phyloP scores from a whole-genome alignment of 148 eudicot genomes.

The Tetragonia tetragonoides region DNA sequence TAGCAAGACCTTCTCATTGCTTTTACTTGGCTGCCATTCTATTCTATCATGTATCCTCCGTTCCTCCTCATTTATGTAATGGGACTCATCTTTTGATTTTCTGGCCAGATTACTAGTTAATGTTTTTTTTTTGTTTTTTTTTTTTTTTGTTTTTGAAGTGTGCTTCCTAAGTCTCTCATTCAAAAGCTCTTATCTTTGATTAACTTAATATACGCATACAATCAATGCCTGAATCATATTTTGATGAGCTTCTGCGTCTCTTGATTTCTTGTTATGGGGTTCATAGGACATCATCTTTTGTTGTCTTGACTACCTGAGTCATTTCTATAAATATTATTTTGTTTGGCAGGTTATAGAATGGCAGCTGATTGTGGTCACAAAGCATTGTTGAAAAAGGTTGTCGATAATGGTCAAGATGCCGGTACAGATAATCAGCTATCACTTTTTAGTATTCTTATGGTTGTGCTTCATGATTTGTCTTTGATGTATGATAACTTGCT shows the following conservation, averaged over 20 bases:
- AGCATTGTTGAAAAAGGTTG: slow-evolving; percentile 74
- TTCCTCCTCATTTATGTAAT: background rate
- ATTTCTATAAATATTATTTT: slow-evolving; percentile 7
- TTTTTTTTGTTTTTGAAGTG: background rate
- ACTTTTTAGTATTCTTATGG: background rate
- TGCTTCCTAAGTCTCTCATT: background rate
- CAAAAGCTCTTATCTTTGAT: background rate
- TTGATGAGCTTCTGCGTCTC: background rate
- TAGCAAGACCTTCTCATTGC: background rate
- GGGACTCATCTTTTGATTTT: background rate
- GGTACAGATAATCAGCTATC: slow-evolving; percentile 40
- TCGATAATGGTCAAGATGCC: slow-evolving; percentile 79
- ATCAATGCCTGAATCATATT: background rate
- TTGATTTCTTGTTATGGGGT: background rate
- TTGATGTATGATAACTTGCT: slow-evolving; percentile 11
- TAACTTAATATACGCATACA: background rate
- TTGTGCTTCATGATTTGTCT: slow-evolving; percentile 8
- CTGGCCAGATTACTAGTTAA: background rate
- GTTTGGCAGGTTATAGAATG: slow-evolving; percentile 74
- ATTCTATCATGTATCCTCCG: background rate
- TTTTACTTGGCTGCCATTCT: background rate
- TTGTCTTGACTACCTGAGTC: background rate
- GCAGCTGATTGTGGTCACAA: slow-evolving; percentile 92
- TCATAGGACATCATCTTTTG: background rate
- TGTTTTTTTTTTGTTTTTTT: background rate